These are phyloP conservation scores for Brasilioporus rufonigricans DNA, from an alignment of 768 basidiomycete species.

Conservation along the genomic window DNA sequence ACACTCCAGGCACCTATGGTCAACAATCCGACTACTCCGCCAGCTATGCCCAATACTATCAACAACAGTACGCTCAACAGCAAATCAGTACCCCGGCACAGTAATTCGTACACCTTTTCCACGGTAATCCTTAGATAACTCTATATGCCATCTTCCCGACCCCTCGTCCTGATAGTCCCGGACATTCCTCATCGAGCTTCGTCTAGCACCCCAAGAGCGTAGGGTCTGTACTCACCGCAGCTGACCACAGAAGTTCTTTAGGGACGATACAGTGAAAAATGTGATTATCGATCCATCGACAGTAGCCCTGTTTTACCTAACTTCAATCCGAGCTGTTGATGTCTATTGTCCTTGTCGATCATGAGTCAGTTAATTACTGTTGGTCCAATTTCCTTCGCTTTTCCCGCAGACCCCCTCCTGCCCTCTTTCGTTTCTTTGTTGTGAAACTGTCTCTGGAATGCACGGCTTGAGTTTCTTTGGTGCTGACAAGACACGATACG, in stretches of 20 bases:
- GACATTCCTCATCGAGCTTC: conserved; percentile 15
- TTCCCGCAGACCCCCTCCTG: conserved; percentile 16
- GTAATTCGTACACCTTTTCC: conserved; percentile 18
- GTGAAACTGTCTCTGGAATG: conserved; percentile 3
- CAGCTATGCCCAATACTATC: conserved; percentile 86
- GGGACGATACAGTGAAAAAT: conserved; percentile 24
- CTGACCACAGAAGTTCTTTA: conserved; percentile 34
- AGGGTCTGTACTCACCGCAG: conserved; percentile 35
- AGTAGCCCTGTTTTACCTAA: conserved; percentile 25
- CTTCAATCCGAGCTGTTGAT: conserved; percentile 11
- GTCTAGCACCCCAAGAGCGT: conserved; percentile 24
- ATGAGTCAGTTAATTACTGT: conserved; percentile 13
- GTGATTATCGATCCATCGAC: conserved; percentile 31
- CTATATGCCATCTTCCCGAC: conserved; percentile 15
- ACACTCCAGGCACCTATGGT: conserved; percentile 32
- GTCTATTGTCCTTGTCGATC: conserved; percentile 1
- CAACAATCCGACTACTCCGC: conserved; percentile 64
- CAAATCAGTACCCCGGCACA: conserved; percentile 48
- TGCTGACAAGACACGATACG: conserved; percentile 80
- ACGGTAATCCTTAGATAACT: conserved; percentile 29
- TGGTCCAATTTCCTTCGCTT: conserved; percentile 11
- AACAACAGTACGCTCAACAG: conserved; percentile 83
- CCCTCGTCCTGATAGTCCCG: conserved; percentile 13
- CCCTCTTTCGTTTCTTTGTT: conserved; percentile 28
- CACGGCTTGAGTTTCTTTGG: not conserved